phyloP scores from a whole-genome alignment of 768 basidiomycete species.

The Russula sp. region DNA sequence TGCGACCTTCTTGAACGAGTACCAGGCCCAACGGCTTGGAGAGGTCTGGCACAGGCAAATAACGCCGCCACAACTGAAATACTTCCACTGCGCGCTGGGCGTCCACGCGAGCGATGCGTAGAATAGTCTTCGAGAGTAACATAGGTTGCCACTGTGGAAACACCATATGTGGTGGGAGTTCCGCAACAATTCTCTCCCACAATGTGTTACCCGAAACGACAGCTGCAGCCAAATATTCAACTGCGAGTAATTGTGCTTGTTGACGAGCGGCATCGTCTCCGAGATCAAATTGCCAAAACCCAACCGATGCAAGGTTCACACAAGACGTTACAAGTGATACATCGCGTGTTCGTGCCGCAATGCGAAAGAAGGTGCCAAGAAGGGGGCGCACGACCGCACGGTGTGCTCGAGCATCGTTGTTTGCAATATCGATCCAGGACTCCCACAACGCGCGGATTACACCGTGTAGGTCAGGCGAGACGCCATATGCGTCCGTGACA shows the following conservation, averaged over 20 bases:
- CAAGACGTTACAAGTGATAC: constrained; percentile 19
- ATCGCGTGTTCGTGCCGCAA: constrained; percentile 42
- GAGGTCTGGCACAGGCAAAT: constrained; percentile 25
- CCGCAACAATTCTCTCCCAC: constrained; percentile 27
- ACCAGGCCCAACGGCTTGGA: constrained; percentile 11
- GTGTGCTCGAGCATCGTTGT: constrained; percentile 23
- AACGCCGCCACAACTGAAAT: constrained; percentile 22
- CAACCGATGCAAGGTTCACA: constrained; percentile 28
- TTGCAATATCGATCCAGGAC: constrained; percentile 39
- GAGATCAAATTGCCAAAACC: constrained; percentile 30
- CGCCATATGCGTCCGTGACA: not conserved
- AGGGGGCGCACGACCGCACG: constrained; percentile 37
- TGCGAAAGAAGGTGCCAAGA: constrained; percentile 45
- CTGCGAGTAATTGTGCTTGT: constrained; percentile 39
- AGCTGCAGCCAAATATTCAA: constrained; percentile 37
- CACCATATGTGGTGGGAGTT: constrained; percentile 25
- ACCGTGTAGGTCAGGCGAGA: constrained; percentile 9
- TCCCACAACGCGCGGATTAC: constrained; percentile 39
- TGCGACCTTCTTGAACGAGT: constrained; percentile 26
- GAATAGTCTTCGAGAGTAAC: constrained; percentile 22
- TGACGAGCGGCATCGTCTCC: constrained; percentile 27
- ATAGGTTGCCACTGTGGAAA: constrained; percentile 29
- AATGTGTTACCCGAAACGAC: constrained; percentile 19
- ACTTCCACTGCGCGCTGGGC: constrained; percentile 21
- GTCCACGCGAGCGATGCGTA: constrained; percentile 22